These are phyloP conservation scores for Cercospora sesami DNA, from an alignment of 2,329 filamentous ascomycete genomes.

Conservation along the genomic window DNA sequence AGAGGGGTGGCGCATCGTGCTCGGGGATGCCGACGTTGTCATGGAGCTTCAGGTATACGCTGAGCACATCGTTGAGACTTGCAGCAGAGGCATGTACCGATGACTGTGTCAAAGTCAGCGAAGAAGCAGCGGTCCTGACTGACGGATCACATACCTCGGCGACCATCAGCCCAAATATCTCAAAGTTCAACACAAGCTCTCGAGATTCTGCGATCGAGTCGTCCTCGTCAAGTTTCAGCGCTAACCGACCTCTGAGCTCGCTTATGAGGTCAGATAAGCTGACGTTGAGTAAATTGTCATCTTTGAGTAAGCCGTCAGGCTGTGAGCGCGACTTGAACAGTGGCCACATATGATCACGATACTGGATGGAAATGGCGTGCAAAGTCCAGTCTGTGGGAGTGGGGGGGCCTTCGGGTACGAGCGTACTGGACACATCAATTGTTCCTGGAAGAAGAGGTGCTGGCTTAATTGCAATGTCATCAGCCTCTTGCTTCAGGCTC, in stretches of 20 bases:
- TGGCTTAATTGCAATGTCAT: not conserved
- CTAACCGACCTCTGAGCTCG: slow-evolving; percentile 49
- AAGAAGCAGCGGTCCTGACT: not conserved
- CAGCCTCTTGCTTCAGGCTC: slow-evolving; percentile 7
- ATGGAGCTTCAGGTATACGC: slow-evolving; percentile 60
- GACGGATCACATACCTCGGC: slow-evolving; percentile 50
- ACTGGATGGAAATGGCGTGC: slow-evolving; percentile 56
- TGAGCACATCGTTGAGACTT: slow-evolving; percentile 58
- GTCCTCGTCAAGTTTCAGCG: slow-evolving; percentile 52
- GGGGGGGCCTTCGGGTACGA: slow-evolving; percentile 30
- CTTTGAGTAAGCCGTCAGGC: slow-evolving; percentile 57
- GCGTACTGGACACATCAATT: slow-evolving; percentile 17
- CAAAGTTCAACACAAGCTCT: slow-evolving; percentile 58
- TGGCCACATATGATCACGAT: slow-evolving; percentile 57
- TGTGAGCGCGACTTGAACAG: slow-evolving; percentile 58
- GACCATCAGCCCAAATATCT: slow-evolving; percentile 57
- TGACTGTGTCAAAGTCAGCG: slow-evolving; percentile 35
- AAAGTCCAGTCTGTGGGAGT: slow-evolving; percentile 41
- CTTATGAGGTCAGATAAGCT: slow-evolving; percentile 57
- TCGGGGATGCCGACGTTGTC: slow-evolving; percentile 57
- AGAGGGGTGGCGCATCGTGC: slow-evolving; percentile 57
- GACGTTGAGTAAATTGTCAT: slow-evolving; percentile 56
- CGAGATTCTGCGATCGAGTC: slow-evolving; percentile 58
- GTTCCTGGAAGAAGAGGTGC: slow-evolving; percentile 18
- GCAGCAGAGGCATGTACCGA: slow-evolving; percentile 51